phyloP scores from a whole-genome alignment of 139 green algal genomes.

The Klebsormidium nitens region DNA sequence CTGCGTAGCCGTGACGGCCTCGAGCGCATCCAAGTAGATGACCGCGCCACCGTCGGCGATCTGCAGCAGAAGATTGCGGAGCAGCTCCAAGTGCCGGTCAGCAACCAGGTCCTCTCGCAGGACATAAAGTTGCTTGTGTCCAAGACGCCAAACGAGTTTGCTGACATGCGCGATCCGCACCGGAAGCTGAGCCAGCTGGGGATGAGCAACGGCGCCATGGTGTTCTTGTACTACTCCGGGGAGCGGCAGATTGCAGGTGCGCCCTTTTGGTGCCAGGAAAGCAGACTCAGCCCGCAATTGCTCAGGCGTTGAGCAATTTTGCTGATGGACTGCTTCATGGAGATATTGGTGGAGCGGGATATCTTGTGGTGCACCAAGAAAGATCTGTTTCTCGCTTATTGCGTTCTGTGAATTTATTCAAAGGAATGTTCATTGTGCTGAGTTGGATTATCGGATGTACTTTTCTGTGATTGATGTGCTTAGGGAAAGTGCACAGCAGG shows the following conservation, averaged over 20 bases:
- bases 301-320: not conserved
- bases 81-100: constrained; percentile 16
- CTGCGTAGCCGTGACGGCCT: constrained; percentile 34
- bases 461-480: too few species aligned
- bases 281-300: not conserved
- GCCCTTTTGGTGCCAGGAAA: not conserved
- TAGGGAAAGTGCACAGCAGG: too few species aligned
- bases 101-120: constrained; percentile 66
- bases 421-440: too few species aligned
- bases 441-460: too few species aligned
- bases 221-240: constrained; percentile 43
- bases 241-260: constrained; percentile 18
- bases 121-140: constrained; percentile 62
- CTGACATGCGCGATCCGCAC: constrained; percentile 29
- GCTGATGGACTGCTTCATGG: not conserved
- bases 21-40: constrained; percentile 30
- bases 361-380: not conserved
- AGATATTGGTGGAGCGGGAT: not conserved
- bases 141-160: constrained; percentile 26
- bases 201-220: constrained; percentile 33
- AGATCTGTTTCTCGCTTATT: not conserved
- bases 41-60: constrained; percentile 7
- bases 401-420: not conserved
- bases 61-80: constrained; percentile 18
- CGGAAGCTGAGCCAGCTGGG: constrained; percentile 11